phyloP scores from a whole-genome alignment of 306 rosid species.

The Rubus idaeus region DNA sequence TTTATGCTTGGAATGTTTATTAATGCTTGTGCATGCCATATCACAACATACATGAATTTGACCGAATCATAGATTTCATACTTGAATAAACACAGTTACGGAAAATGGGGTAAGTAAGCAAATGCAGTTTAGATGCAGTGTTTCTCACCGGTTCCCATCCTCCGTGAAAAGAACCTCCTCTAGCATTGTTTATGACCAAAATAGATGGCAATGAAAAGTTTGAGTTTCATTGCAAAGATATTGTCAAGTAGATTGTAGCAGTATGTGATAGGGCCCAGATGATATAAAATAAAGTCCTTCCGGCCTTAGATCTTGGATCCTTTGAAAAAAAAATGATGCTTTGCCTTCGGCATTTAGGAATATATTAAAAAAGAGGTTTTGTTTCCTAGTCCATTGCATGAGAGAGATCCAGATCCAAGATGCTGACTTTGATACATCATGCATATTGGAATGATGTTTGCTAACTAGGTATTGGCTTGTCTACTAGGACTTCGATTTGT shows the following conservation, averaged over 20 bases:
- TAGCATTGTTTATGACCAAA: background rate
- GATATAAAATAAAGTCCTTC: background rate
- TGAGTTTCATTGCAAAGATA: background rate
- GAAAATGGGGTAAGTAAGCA: background rate
- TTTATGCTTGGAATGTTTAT: background rate
- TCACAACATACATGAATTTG: background rate
- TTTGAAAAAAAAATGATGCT: background rate
- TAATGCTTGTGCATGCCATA: background rate
- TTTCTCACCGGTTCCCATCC: background rate
- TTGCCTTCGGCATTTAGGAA: constrained; percentile 1
- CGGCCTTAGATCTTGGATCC: background rate
- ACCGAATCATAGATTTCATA: background rate
- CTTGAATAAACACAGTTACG: background rate
- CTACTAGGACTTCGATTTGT: background rate
- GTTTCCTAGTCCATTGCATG: background rate
- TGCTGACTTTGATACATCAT: background rate
- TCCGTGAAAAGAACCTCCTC: background rate
- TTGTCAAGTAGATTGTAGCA: background rate
- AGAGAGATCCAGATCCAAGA: background rate
- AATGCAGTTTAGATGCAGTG: background rate
- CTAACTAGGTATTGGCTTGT: background rate
- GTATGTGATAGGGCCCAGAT: background rate
- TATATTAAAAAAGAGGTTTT: background rate
- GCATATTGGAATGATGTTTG: background rate
- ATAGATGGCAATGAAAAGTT: background rate